phyloP scores from a whole-genome alignment of 305 asterid genomes.

The Salvia sclarea region DNA sequence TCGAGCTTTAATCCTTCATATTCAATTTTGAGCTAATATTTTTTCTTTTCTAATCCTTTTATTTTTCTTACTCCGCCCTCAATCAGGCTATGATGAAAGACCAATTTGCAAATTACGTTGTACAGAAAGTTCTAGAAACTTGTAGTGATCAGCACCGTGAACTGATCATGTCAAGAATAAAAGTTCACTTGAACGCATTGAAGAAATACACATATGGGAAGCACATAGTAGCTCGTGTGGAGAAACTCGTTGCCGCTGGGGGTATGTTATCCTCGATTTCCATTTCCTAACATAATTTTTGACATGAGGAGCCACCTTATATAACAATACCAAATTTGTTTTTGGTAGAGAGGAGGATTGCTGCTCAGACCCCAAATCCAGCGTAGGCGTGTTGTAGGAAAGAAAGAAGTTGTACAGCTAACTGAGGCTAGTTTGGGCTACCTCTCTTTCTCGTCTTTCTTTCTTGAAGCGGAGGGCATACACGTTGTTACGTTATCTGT shows the following conservation, averaged over 20 bases:
- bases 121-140: slow-evolving; percentile 71
- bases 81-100: slow-evolving; percentile 79
- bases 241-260: slow-evolving; percentile 71
- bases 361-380: slow-evolving; percentile 58
- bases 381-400: slow-evolving; percentile 49
- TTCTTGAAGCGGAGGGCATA: slow-evolving; percentile 18
- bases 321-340: background rate
- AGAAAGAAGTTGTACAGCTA: slow-evolving; percentile 85
- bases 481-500: background rate
- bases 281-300: background rate
- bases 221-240: slow-evolving; percentile 73
- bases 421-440: slow-evolving; percentile 68
- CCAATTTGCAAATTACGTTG: slow-evolving; percentile 66
- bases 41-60: slow-evolving; percentile 7
- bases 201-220: slow-evolving; percentile 70
- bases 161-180: slow-evolving; percentile 58
- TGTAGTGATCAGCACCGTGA: slow-evolving; percentile 72
- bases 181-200: slow-evolving; percentile 65
- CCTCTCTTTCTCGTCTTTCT: slow-evolving; percentile 47
- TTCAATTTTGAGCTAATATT: background rate
- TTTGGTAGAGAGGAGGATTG: slow-evolving; percentile 79
- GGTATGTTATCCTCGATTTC: slow-evolving; percentile 35
- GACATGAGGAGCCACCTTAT: background rate
- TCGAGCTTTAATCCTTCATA: background rate
- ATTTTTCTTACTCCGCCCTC: background rate